phyloP scores from a whole-genome alignment of 495 filamentous ascomycete genomes.

The Hamigera avellanea region DNA sequence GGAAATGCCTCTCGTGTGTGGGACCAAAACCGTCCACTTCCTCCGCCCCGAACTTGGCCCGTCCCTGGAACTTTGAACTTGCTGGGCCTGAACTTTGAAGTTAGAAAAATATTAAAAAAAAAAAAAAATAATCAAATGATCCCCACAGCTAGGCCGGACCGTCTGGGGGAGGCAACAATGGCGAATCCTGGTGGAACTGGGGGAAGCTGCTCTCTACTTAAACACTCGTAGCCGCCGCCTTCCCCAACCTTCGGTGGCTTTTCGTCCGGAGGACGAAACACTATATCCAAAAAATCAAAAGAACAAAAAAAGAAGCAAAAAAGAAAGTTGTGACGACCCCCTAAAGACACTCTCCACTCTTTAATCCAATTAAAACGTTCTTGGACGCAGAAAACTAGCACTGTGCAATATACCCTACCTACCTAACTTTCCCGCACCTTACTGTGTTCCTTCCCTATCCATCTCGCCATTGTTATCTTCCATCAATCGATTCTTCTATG shows the following conservation, averaged over 20 bases:
- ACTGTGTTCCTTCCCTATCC: too few relatives aligned
- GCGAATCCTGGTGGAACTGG: conserved; percentile 12
- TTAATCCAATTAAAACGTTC: too few relatives aligned
- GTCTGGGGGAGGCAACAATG: conserved; percentile 18
- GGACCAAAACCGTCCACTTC: conserved; percentile 8
- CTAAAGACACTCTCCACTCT: not conserved
- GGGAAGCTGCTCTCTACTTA: conserved; percentile 5
- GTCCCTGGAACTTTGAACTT: not conserved
- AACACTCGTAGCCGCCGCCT: conserved; percentile 1
- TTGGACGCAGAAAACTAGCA: too few relatives aligned
- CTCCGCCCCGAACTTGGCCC: conserved; percentile 12
- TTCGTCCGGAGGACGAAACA: not conserved
- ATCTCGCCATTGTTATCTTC: too few relatives aligned
- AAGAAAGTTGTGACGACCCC: not conserved
- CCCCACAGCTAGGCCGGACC: not conserved
- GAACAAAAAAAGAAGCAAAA: not conserved
- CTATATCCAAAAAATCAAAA: not conserved
- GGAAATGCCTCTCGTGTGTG: conserved; percentile 19
- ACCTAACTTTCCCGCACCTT: too few relatives aligned
- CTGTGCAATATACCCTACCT: too few relatives aligned
- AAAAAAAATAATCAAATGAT: not conserved
- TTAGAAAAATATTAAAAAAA: too few relatives aligned
- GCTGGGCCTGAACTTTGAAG: too few relatives aligned
- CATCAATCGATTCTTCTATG: too few relatives aligned
- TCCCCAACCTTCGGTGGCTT: not conserved